Conservation (phyloP, 2,329 filamentous ascomycete genomes). For the Claviceps capensis region DNA sequence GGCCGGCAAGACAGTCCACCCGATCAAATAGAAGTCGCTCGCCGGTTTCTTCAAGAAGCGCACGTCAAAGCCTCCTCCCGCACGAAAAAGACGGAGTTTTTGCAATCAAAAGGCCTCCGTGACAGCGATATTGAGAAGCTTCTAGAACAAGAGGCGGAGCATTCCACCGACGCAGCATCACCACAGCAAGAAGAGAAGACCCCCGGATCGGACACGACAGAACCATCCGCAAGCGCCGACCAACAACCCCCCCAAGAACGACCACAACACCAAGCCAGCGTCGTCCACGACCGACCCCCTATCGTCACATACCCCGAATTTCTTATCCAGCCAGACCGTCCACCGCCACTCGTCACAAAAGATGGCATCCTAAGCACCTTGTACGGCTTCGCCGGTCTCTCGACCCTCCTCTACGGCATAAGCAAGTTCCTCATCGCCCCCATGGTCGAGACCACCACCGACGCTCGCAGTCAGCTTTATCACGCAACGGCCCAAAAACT, state of each 20-base stretch:
- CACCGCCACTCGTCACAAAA: conserved; percentile 49
- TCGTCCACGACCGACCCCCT: conserved; percentile 33
- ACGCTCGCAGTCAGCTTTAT: conserved; percentile 39
- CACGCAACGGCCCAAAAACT: conserved; percentile 32
- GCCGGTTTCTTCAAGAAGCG: conserved; percentile 62
- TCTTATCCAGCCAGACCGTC: conserved; percentile 40
- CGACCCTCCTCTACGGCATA: conserved; percentile 55
- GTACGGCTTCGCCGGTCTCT: conserved; percentile 42
- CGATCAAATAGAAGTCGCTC: conserved; percentile 46
- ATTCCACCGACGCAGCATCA: conserved; percentile 4
- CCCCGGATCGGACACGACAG: background rate
- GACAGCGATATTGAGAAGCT: conserved; percentile 55
- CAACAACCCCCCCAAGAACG: conserved; percentile 12
- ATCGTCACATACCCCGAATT: conserved; percentile 62
- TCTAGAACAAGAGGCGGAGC: conserved; percentile 27
- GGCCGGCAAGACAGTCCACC: conserved; percentile 11
- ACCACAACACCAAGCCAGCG: background rate
- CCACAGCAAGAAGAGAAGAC: conserved; percentile 1
- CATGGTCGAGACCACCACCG: conserved; percentile 39
- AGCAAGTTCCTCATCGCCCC: conserved; percentile 55
- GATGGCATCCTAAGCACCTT: conserved; percentile 44
- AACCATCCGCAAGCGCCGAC: conserved; percentile 5
- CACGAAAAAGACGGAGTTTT: conserved; percentile 62
- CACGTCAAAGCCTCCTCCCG: conserved; percentile 53
- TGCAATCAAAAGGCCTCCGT: conserved; percentile 62